Evolutionary conservation across 345 rosid genomes (phyloP).

Genomic region (Eucalyptus sp.): DNA sequence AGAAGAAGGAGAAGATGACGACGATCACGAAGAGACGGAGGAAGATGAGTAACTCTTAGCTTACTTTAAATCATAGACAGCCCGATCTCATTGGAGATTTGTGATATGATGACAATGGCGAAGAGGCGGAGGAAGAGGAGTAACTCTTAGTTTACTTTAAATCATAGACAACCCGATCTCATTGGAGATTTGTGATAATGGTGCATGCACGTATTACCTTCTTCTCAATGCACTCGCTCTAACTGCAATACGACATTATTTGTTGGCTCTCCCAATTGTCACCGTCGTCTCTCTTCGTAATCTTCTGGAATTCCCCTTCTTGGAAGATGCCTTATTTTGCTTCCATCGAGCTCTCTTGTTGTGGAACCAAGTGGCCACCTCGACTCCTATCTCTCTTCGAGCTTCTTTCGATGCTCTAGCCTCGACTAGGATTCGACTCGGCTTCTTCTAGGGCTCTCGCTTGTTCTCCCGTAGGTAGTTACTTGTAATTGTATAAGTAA

Average conservation of each 20-base stretch:
- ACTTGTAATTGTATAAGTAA: background rate
- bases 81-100: background rate
- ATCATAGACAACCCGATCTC: background rate
- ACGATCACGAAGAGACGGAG: rapidly evolving
- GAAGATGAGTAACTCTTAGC: background rate
- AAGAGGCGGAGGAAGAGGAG: background rate
- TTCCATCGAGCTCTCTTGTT: background rate
- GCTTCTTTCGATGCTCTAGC: background rate
- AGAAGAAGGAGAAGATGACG: background rate
- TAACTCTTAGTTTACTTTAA: background rate
- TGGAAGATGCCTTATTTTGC: background rate
- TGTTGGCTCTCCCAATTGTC: background rate
- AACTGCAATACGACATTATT: background rate
- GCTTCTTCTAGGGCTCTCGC: background rate
- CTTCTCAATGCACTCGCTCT: background rate
- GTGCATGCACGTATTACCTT: background rate
- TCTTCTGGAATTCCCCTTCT: background rate
- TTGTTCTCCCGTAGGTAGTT: background rate
- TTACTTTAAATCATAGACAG: background rate
- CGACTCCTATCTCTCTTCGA: background rate
- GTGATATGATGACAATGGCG: background rate
- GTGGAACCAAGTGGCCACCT: background rate
- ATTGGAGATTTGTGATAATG: background rate
- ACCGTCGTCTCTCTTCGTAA: background rate
- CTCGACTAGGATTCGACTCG: background rate